phyloP scores from a whole-genome alignment of 176 grass and related monocot species.

The Ananas comosus region DNA sequence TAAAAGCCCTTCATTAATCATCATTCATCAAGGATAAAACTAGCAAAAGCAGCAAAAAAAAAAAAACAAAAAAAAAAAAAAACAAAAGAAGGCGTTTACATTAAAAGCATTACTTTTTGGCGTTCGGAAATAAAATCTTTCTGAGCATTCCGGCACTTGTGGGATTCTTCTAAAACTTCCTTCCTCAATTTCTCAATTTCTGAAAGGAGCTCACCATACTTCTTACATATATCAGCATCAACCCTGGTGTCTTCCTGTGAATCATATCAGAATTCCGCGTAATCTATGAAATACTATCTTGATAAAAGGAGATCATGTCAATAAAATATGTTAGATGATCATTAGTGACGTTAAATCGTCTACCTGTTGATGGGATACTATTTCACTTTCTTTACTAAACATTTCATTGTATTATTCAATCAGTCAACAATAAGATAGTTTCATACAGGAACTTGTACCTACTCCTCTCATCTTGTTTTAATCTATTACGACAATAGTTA shows the following conservation, averaged over 20 bases:
- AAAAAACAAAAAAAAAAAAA: background rate
- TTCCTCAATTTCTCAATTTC: slow-evolving; percentile 1
- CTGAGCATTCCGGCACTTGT: slow-evolving; percentile 21
- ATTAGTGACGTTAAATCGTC: background rate
- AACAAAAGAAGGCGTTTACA: background rate
- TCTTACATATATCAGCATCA: slow-evolving; percentile 13
- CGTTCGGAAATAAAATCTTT: slow-evolving; percentile 18
- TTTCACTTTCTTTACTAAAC: background rate
- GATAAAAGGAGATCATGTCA: background rate
- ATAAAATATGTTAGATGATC: background rate
- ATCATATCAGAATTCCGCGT: slow-evolving; percentile 1
- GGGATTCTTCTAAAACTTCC: slow-evolving; percentile 28
- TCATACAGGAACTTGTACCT: too few species aligned
- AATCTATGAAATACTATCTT: slow-evolving; percentile 2
- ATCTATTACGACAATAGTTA: too few species aligned
- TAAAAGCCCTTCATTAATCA: background rate
- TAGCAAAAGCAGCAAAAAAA: background rate
- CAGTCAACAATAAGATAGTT: background rate
- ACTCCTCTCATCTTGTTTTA: too few species aligned
- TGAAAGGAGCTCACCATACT: background rate
- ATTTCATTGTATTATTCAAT: background rate
- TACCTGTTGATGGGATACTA: background rate
- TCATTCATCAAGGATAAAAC: slow-evolving; percentile 5
- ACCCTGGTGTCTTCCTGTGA: slow-evolving; percentile 22
- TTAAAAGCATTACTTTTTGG: slow-evolving; percentile 30